A percentile compares a stretch with the other conserved stretches of the same genome.
These are phyloP conservation scores for Dendrocalamus latiflorus DNA, from an alignment of 202 grass and related monocot species.

Conservation along the genomic window DNA sequence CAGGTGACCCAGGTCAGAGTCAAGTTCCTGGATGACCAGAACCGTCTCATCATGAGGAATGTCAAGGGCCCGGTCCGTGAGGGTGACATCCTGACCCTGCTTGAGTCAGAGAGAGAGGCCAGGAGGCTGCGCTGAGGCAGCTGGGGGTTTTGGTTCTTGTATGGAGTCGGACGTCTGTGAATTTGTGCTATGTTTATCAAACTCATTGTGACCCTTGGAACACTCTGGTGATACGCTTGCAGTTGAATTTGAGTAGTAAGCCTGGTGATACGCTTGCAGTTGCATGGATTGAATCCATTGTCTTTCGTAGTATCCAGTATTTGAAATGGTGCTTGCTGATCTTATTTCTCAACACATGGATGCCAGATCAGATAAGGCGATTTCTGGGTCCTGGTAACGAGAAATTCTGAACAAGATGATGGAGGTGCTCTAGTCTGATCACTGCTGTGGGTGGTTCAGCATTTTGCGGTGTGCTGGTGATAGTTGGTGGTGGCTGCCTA, in stretches of 20 bases:
- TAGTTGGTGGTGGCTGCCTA: too few species aligned
- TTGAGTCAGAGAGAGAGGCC: conserved; percentile 73
- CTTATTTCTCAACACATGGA: neutral
- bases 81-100: too few species aligned
- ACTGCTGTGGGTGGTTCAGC: too few species aligned
- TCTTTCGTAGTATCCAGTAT: neutral
- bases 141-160: neutral
- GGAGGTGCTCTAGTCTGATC: too few species aligned
- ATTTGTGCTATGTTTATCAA: conserved; percentile 8
- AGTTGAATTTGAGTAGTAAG: too few species aligned
- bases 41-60: conserved; percentile 94
- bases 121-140: conserved; percentile 65
- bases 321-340: neutral
- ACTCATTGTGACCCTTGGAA: neutral
- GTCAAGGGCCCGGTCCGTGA: conserved; percentile 73
- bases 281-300: neutral
- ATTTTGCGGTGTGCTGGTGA: neutral
- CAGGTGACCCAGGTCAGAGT: conserved; percentile 91
- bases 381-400: too few species aligned
- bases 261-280: too few species aligned
- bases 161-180: neutral
- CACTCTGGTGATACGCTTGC: neutral
- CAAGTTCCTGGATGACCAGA: conserved; percentile 91
- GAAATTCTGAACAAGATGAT: too few species aligned
- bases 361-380: too few species aligned